phyloP scores from a whole-genome alignment of 2,329 filamentous ascomycete species.

The Exophiala phaeomuriformis region DNA sequence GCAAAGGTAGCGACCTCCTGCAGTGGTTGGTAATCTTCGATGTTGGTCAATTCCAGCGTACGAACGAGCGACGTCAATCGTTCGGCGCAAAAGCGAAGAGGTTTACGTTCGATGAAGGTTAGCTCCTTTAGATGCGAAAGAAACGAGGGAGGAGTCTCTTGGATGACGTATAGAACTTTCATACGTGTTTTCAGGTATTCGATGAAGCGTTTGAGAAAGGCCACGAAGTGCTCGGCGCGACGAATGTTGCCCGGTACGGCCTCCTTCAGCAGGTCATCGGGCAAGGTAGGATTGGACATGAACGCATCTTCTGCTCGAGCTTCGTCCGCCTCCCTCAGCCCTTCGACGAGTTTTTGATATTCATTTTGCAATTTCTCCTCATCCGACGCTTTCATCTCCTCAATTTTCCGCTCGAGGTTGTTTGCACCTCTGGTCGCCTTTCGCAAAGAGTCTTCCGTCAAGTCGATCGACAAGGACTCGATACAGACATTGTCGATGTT shows the following conservation, averaged over 20 bases:
- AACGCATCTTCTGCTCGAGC: conserved; percentile 89
- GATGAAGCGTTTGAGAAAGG: conserved; percentile 92
- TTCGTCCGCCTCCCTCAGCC: conserved; percentile 78
- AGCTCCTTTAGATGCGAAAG: conserved; percentile 86
- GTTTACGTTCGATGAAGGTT: conserved; percentile 96
- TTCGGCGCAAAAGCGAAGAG: conserved; percentile 85
- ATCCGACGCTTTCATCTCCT: conserved; percentile 92
- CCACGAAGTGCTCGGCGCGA: conserved; percentile 88
- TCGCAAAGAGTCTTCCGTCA: conserved; percentile 88
- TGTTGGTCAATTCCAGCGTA: conserved; percentile 91
- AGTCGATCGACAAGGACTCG: conserved; percentile 90
- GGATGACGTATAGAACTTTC: conserved; percentile 96
- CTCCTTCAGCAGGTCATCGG: conserved; percentile 89
- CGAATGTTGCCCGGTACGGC: conserved; percentile 95
- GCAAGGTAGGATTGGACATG: conserved; percentile 90
- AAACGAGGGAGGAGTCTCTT: conserved; percentile 92
- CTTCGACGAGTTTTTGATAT: conserved; percentile 91
- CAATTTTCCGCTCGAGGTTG: conserved; percentile 84
- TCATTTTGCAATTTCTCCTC: conserved; percentile 90
- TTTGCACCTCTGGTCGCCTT: conserved; percentile 85
- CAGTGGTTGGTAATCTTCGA: conserved; percentile 93
- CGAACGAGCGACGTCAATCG: conserved; percentile 87
- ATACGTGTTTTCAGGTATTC: conserved; percentile 97
- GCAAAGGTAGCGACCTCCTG: conserved; percentile 98
- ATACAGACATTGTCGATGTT: conserved; percentile 99